These are phyloP conservation scores for Coemansia sp. DNA, from an alignment of 192 early-diverging fungal genomes.

Conservation along the genomic window DNA sequence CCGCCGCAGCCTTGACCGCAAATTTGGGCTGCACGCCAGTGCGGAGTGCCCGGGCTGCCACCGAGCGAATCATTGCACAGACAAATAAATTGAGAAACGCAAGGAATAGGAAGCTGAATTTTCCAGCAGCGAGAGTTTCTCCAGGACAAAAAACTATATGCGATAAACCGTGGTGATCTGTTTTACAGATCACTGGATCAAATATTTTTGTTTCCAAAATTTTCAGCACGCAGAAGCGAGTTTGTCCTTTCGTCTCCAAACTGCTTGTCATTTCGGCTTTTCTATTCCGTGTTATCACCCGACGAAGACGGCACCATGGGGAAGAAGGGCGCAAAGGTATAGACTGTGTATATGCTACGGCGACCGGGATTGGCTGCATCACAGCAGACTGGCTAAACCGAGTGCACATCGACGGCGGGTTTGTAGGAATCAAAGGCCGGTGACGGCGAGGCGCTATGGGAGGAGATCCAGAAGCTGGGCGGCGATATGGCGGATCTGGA, in stretches of 20 bases:
- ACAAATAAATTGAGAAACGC: neutral
- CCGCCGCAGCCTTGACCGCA: neutral
- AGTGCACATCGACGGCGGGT: neutral
- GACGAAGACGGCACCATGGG: neutral
- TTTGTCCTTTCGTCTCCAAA: no score
- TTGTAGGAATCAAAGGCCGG: conserved; percentile 2
- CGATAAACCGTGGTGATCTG: no score
- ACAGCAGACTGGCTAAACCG: no score
- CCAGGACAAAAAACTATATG: neutral
- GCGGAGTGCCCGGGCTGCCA: neutral
- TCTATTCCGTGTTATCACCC: neutral
- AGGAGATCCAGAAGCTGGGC: conserved; percentile 64
- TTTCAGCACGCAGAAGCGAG: neutral
- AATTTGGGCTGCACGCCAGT: neutral
- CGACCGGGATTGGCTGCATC: no score
- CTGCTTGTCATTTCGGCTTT: neutral
- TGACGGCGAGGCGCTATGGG: conserved; percentile 35
- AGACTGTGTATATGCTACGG: neutral
- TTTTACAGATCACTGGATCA: neutral
- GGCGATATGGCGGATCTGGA: conserved; percentile 57
- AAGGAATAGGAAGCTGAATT: neutral
- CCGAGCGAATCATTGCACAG: conserved; percentile 9
- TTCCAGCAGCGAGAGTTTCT: neutral
- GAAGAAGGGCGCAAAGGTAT: conserved; percentile 13
- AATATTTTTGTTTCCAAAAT: neutral